Base-by-base conservation (phyloP, 192 early-diverging fungal genomes). In the Phlyctochytrium planicorne region DNA sequence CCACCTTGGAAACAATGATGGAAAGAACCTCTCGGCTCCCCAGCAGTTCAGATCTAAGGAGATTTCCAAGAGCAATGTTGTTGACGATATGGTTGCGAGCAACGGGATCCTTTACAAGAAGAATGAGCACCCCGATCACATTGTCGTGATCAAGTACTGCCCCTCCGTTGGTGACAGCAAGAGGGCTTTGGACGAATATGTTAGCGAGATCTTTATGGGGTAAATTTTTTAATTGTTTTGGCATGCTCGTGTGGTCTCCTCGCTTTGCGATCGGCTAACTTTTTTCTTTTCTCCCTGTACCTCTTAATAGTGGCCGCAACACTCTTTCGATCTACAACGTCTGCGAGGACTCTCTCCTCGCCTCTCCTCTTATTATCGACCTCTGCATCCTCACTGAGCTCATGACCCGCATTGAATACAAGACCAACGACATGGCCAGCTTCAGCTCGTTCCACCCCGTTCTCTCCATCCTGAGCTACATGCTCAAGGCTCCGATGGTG, bases 1-100 rank as follows among this genome's bases (percentile, higher is more conserved):
- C 86, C 94, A 97, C 77, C 87, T 98, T 73, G 97, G 97, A 66
- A 99, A 99, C 91, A 99, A 99, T 79, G 97, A 99, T 81, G 97
- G 97, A 37, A 91, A 89, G 86, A 99, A 99, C 87, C 85, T 99
- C 80, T 93, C 91, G 33, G 93, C 94, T 31, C 95, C 93, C 17
- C 85, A 92, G 81, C 97, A 99, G 89, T 99, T 99, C 89, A 90
- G 97, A 53, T 91, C 89, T 76, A 99, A 99, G 92, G 97, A 99
- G 78, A 99, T 99, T 79, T 95, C 93, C 71, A 99, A 99, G 88
- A 91, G 89, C 73, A 95, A 88, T 76, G 97, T 99, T 47, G 97
- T 99, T 60, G 97, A 99, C 78, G 97, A 99, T 75, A 99, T 99
- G 97, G 97, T 99, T 3, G 90, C 89, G 52, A 88, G 94, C 73